These are phyloP conservation scores for Glonium stellatum DNA, from an alignment of 495 filamentous ascomycete species.

Conservation along the genomic window DNA sequence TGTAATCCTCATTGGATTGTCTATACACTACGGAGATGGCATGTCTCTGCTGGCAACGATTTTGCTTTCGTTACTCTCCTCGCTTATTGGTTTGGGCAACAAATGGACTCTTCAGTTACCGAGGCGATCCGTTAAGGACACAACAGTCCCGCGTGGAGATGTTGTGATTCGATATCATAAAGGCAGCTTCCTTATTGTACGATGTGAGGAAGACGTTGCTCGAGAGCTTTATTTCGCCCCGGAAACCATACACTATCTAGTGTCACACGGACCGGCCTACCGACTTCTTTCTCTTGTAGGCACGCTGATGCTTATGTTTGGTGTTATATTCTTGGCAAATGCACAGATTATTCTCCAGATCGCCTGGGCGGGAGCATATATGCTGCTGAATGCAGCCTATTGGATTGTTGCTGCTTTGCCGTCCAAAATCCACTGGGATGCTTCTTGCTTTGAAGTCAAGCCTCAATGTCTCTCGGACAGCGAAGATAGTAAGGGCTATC, in stretches of 20 bases:
- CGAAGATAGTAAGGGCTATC: conserved; percentile 16
- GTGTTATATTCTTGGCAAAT: conserved; percentile 43
- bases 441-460: conserved; percentile 34
- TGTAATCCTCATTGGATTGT: conserved; percentile 33
- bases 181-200: conserved; percentile 36
- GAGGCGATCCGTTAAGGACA: conserved; percentile 10
- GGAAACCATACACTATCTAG: conserved; percentile 39
- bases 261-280: conserved; percentile 32
- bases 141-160: conserved; percentile 28
- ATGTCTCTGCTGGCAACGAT: conserved; percentile 40
- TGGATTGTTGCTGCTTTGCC: conserved; percentile 44
- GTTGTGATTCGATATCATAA: conserved; percentile 39
- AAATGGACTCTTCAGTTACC: conserved; percentile 38
- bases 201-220: conserved; percentile 37
- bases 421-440: conserved; percentile 38
- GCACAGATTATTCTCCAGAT: conserved; percentile 38
- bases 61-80: conserved; percentile 41
- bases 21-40: conserved; percentile 37
- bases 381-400: conserved; percentile 41
- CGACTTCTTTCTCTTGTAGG: conserved; percentile 40
- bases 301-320: conserved; percentile 44
- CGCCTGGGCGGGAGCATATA: conserved; percentile 40
- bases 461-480: conserved; percentile 29
- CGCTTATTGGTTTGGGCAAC: conserved; percentile 39
- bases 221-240: conserved; percentile 39